phyloP scores from a whole-genome alignment of 164 flowering plant species.

The Piper betle region DNA sequence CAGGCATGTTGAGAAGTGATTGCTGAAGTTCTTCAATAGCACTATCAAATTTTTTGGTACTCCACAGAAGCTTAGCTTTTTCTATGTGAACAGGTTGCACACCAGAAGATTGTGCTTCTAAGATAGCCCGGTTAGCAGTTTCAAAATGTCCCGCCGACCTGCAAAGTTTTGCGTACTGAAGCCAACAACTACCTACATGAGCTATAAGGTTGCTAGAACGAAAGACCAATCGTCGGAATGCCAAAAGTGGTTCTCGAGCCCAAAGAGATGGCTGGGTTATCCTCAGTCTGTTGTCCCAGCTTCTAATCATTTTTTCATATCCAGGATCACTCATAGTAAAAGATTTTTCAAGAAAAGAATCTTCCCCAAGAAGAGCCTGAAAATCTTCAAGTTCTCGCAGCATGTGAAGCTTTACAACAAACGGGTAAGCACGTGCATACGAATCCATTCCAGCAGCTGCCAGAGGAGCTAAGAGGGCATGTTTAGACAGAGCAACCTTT shows the following conservation, averaged over 20 bases:
- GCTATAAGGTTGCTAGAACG: constrained; percentile 68
- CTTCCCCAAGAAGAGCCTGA: constrained; percentile 49
- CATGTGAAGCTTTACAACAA: constrained; percentile 85
- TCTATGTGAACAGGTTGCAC: constrained; percentile 85
- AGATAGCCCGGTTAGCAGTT: constrained; percentile 86
- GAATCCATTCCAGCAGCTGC: constrained; percentile 99
- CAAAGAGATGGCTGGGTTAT: constrained; percentile 89
- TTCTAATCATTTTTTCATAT: constrained; percentile 42
- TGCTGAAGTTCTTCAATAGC: constrained; percentile 91
- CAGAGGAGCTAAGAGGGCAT: constrained; percentile 83
- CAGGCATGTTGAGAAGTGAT: constrained; percentile 78
- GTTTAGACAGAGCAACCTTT: constrained; percentile 81
- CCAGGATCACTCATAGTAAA: constrained; percentile 38
- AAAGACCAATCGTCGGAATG: constrained; percentile 83
- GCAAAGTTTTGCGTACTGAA: constrained; percentile 95
- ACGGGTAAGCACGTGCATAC: constrained; percentile 85
- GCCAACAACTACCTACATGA: constrained; percentile 89
- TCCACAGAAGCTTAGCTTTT: constrained; percentile 96
- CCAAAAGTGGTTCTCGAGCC: constrained; percentile 94
- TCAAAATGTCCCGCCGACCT: constrained; percentile 97
- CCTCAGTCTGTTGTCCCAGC: constrained; percentile 79
- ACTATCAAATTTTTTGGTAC: constrained; percentile 72
- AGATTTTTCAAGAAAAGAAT: constrained; percentile 73
- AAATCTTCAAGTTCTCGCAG: constrained; percentile 88
- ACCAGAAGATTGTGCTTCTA: constrained; percentile 83